Percentiles rank a stretch among this genome's conserved stretches.
Evolutionary conservation across 768 basidiomycete species (phyloP).

Genomic region (Cytidiella melzeri): DNA sequence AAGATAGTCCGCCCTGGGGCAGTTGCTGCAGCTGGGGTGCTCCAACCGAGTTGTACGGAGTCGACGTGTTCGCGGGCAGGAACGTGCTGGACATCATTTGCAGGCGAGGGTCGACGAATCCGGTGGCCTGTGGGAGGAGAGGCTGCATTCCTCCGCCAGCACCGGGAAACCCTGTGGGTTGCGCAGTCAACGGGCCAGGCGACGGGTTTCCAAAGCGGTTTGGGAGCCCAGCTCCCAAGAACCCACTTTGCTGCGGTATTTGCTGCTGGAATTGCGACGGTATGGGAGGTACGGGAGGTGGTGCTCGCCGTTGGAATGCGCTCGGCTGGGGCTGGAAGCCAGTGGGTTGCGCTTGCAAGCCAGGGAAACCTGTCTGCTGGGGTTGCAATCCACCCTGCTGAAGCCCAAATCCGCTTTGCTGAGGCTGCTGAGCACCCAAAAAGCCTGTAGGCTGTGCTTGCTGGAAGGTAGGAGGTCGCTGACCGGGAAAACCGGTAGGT

Average conservation of each 20-base stretch:
- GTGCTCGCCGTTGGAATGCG: slow-evolving; percentile 37
- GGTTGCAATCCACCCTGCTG: slow-evolving; percentile 31
- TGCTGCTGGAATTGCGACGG: slow-evolving; percentile 60
- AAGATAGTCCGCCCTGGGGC: slow-evolving; percentile 44
- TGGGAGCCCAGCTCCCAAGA: slow-evolving; percentile 38
- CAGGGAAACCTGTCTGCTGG: slow-evolving; percentile 50
- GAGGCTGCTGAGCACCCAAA: slow-evolving; percentile 38
- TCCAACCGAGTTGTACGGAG: slow-evolving; percentile 54
- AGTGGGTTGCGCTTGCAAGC: slow-evolving; percentile 31
- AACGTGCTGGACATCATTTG: slow-evolving; percentile 89
- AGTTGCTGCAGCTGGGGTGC: slow-evolving; percentile 62
- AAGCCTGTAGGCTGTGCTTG: slow-evolving; percentile 57
- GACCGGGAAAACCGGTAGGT: slow-evolving; percentile 45
- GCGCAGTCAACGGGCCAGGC: slow-evolving; percentile 44
- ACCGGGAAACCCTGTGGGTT: slow-evolving; percentile 51
- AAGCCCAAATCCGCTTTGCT: slow-evolving; percentile 58
- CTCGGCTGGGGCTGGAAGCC: slow-evolving; percentile 21
- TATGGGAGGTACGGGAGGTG: slow-evolving; percentile 51
- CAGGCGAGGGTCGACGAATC: slow-evolving; percentile 76
- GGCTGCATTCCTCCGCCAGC: slow-evolving; percentile 26
- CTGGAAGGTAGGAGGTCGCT: slow-evolving; percentile 19
- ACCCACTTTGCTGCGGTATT: slow-evolving; percentile 30
- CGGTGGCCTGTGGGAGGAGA: slow-evolving; percentile 71
- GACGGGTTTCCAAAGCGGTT: slow-evolving; percentile 52
- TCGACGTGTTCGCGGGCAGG: slow-evolving; percentile 69